A percentile compares a stretch with the other conserved stretches of the same genome.
These are phyloP conservation scores for Penicillium verrucosum DNA, from an alignment of 2,329 filamentous ascomycete species.

Conservation along the genomic window DNA sequence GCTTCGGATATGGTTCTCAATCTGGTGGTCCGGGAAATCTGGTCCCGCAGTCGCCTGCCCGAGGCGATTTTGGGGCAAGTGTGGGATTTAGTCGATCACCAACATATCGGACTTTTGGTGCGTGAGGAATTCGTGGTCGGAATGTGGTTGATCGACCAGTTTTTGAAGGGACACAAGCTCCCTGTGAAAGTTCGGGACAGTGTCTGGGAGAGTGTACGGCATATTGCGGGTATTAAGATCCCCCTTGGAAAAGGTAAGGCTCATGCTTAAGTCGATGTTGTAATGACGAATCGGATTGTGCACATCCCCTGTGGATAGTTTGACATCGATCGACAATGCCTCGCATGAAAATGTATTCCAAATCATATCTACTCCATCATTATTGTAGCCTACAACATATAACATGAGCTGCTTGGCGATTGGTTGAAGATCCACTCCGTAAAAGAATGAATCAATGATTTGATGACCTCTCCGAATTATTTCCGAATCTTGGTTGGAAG, in stretches of 20 bases:
- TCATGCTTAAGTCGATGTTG: neutral
- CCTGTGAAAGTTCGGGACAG: constrained; percentile 46
- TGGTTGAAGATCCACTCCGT: neutral
- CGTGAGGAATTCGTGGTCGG: constrained; percentile 51
- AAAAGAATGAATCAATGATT: neutral
- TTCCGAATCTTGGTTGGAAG: neutral
- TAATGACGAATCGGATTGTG: neutral
- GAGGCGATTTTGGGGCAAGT: constrained; percentile 40
- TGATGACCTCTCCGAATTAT: neutral
- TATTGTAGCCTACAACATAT: neutral
- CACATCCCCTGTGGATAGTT: neutral
- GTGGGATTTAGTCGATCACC: constrained; percentile 46
- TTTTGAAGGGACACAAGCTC: constrained; percentile 47
- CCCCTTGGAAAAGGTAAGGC: neutral
- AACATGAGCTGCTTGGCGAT: neutral
- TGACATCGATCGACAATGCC: neutral
- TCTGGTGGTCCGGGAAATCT: constrained; percentile 49
- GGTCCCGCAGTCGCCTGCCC: constrained; percentile 47
- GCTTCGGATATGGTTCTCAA: constrained; percentile 44
- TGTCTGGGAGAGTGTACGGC: constrained; percentile 47
- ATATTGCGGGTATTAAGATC: constrained; percentile 40
- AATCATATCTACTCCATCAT: neutral
- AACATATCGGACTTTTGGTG: constrained; percentile 37
- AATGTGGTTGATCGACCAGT: constrained; percentile 51
- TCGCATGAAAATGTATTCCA: neutral